These are phyloP conservation scores for Spiraea crenata DNA, from an alignment of 331 rosid genomes.

Conservation along the genomic window DNA sequence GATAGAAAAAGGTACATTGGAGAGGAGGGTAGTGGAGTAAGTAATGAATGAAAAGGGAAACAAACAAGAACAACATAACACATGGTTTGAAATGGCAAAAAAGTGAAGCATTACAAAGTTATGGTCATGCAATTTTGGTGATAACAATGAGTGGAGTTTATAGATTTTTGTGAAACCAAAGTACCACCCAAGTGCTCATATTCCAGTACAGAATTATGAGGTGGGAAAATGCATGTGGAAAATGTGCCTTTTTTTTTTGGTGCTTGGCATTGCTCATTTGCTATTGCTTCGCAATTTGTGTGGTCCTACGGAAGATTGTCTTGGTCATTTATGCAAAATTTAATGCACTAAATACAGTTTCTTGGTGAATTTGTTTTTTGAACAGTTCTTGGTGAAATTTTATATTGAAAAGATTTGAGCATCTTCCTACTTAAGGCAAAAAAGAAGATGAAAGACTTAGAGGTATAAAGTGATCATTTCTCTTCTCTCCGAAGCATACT, in stretches of 20 bases:
- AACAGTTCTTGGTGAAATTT: not conserved
- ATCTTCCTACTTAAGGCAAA: not conserved
- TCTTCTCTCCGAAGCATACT: not conserved
- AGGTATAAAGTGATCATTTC: not conserved
- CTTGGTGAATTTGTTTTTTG: not conserved
- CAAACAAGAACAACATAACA: not conserved
- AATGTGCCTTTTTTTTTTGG: not conserved
- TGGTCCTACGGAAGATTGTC: constrained; percentile 1
- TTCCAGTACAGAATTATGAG: constrained; percentile 17
- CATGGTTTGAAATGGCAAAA: constrained; percentile 14
- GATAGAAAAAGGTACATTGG: not conserved
- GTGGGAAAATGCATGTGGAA: constrained; percentile 8
- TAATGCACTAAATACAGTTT: no score
- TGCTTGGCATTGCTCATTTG: not conserved
- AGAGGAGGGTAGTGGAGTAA: constrained; percentile 9
- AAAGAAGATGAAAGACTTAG: not conserved
- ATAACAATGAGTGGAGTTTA: not conserved
- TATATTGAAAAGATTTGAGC: not conserved
- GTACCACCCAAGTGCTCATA: constrained; percentile 16
- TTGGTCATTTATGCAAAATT: no score
- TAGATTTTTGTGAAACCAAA: not conserved
- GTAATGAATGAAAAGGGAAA: not conserved
- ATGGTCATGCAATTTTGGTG: constrained; percentile 1
- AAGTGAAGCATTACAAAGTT: constrained; percentile 14
- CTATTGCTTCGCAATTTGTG: constrained; percentile 6